phyloP scores from a whole-genome alignment of 2,329 filamentous ascomycete species.

The Aspergillus sp. region DNA sequence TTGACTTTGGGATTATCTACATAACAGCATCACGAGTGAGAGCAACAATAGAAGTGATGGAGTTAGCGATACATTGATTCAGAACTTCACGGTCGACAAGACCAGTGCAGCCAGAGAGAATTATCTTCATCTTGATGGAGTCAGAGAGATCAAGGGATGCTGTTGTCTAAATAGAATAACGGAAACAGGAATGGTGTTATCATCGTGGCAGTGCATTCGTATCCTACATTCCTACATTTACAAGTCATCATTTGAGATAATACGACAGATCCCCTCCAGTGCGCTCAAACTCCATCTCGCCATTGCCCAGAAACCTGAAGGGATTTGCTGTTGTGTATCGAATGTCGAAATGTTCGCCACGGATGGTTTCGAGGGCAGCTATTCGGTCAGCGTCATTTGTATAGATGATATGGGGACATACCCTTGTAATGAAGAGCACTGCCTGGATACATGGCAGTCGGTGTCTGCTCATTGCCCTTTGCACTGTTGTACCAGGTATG shows the following conservation, averaged over 20 bases:
- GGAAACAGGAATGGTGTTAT: too few species aligned
- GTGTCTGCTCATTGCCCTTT: constrained; percentile 11
- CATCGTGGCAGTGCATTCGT: too few species aligned
- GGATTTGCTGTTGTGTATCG: constrained; percentile 8
- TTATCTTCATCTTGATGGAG: constrained; percentile 49
- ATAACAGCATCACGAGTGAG: constrained; percentile 46
- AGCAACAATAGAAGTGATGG: constrained; percentile 49
- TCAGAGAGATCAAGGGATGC: too few species aligned
- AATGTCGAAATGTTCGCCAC: constrained; percentile 13
- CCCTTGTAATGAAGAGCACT: constrained; percentile 19
- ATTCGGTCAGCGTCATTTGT: neutral
- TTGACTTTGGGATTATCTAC: constrained; percentile 36
- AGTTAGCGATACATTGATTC: constrained; percentile 45
- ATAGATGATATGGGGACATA: neutral
- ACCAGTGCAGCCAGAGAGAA: constrained; percentile 57
- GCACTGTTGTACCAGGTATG: constrained; percentile 33
- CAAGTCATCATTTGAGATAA: constrained; percentile 1
- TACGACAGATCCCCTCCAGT: constrained; percentile 6
- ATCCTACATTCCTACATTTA: too few species aligned
- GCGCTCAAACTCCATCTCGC: constrained; percentile 9
- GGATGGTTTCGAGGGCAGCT: constrained; percentile 8
- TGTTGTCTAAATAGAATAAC: too few species aligned
- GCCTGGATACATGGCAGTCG: constrained; percentile 17
- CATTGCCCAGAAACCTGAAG: constrained; percentile 10
- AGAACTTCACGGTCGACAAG: constrained; percentile 53